A percentile compares a stretch with the other conserved stretches of the same genome.
phyloP scores from a whole-genome alignment of 2,329 filamentous ascomycete species.

The Pestalotiopsis sp. region DNA sequence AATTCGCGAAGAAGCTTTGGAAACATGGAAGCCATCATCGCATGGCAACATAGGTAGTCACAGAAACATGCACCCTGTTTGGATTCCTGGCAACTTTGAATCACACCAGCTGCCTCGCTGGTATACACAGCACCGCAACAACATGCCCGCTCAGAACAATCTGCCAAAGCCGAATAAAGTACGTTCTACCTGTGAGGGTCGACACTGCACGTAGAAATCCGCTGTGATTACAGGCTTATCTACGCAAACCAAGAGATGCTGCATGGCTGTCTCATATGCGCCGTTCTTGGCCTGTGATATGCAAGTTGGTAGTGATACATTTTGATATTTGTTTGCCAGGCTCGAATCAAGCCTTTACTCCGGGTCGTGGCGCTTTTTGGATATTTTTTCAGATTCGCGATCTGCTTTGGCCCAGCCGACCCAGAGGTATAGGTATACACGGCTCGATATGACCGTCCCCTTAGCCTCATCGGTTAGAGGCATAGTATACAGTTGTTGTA shows the following conservation, averaged over 20 bases:
- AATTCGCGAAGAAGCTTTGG: no score
- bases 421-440: background rate
- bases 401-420: background rate
- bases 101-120: no score
- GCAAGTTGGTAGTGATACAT: background rate
- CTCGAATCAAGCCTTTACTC: background rate
- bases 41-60: no score
- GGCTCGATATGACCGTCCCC: background rate
- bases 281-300: background rate
- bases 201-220: background rate
- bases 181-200: background rate
- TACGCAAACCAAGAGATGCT: background rate
- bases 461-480: background rate
- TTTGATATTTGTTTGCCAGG: background rate
- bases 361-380: background rate
- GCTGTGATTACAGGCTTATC: background rate
- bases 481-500: constrained; percentile 5
- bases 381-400: background rate
- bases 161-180: background rate
- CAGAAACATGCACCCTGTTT: no score
- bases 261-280: background rate
- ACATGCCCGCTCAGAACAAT: no score
- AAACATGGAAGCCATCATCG: no score
- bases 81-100: no score
- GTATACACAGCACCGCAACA: no score